Evolutionary conservation across 2,329 filamentous ascomycete genomes (phyloP).

Genomic region (Aspergillus cejpii): DNA sequence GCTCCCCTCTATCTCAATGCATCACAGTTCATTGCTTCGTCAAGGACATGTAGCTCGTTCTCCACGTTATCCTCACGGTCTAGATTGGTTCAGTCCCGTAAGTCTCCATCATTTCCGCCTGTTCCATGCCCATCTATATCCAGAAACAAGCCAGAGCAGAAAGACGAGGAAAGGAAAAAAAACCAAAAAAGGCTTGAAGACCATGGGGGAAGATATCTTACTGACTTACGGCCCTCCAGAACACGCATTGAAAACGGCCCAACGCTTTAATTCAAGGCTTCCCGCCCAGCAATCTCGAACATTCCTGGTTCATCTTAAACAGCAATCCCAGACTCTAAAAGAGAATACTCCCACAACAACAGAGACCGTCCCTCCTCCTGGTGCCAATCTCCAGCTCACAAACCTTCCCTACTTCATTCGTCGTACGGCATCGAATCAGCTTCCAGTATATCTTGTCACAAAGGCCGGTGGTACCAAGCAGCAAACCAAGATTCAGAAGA

Average conservation of each 20-base stretch:
- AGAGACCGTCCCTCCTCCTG: slow-evolving; percentile 28
- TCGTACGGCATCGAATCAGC: slow-evolving; percentile 62
- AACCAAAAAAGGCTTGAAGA: neutral
- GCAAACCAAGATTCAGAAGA: slow-evolving; percentile 68
- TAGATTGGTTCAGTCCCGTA: slow-evolving; percentile 27
- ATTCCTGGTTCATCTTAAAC: slow-evolving; percentile 35
- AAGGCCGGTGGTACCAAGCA: slow-evolving; percentile 71
- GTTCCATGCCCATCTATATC: slow-evolving; percentile 3
- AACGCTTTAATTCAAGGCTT: slow-evolving; percentile 11
- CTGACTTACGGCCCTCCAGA: slow-evolving; percentile 16
- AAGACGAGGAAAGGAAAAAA: neutral
- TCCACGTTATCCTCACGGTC: slow-evolving; percentile 25
- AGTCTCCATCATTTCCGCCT: slow-evolving; percentile 16
- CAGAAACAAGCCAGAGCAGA: neutral
- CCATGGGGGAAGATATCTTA: neutral
- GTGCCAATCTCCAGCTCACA: slow-evolving; percentile 31
- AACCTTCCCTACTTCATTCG: slow-evolving; percentile 62
- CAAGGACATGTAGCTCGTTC: slow-evolving; percentile 26
- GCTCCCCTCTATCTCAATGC: slow-evolving; percentile 25
- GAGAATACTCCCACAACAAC: slow-evolving; percentile 17
- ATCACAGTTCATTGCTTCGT: slow-evolving; percentile 24
- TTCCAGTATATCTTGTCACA: slow-evolving; percentile 68
- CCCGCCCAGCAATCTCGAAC: slow-evolving; percentile 29
- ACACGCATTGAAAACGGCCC: slow-evolving; percentile 18
- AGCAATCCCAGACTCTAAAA: slow-evolving; percentile 32